Evolutionary conservation across 495 filamentous ascomycete species (phyloP).

Genomic region (Lasiosphaeriaceae sp.): DNA sequence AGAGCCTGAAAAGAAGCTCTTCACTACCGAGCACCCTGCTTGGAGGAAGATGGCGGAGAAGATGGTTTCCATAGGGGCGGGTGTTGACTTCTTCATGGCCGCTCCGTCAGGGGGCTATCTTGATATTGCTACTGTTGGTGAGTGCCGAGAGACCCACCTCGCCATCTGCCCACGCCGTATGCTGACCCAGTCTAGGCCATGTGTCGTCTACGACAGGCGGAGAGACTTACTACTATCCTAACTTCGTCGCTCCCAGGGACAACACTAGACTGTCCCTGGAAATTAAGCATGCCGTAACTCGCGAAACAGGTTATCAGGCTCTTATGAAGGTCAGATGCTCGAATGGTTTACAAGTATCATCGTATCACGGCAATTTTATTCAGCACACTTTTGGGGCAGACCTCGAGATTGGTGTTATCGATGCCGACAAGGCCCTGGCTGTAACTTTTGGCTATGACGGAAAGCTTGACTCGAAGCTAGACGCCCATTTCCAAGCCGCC

Average conservation of each 20-base stretch:
- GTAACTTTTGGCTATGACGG: constrained; percentile 96
- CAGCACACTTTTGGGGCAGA: constrained; percentile 94
- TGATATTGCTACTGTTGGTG: constrained; percentile 92
- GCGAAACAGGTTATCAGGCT: constrained; percentile 93
- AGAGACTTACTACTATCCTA: constrained; percentile 93
- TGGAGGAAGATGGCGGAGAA: constrained; percentile 82
- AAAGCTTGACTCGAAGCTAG: constrained; percentile 91
- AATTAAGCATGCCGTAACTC: constrained; percentile 78
- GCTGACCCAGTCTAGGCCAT: constrained; percentile 49
- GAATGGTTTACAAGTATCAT: constrained; percentile 89
- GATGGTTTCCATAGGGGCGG: constrained; percentile 83
- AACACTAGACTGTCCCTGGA: constrained; percentile 78
- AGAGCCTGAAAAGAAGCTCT: constrained; percentile 88
- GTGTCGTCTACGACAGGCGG: constrained; percentile 78
- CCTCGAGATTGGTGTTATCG: constrained; percentile 88
- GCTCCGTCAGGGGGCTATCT: constrained; percentile 85
- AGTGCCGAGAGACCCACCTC: constrained; percentile 22
- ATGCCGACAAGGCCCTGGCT: constrained; percentile 88
- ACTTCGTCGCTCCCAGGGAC: constrained; percentile 86
- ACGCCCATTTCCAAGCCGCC: constrained; percentile 96
- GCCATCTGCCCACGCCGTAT: not conserved
- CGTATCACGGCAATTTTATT: constrained; percentile 92
- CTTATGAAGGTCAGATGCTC: constrained; percentile 99
- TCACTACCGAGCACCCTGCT: constrained; percentile 80
- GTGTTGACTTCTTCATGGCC: constrained; percentile 90